Conservation (phyloP, 352 stramenopile genomes). For the Globisporangium rhizosaccharum region DNA sequence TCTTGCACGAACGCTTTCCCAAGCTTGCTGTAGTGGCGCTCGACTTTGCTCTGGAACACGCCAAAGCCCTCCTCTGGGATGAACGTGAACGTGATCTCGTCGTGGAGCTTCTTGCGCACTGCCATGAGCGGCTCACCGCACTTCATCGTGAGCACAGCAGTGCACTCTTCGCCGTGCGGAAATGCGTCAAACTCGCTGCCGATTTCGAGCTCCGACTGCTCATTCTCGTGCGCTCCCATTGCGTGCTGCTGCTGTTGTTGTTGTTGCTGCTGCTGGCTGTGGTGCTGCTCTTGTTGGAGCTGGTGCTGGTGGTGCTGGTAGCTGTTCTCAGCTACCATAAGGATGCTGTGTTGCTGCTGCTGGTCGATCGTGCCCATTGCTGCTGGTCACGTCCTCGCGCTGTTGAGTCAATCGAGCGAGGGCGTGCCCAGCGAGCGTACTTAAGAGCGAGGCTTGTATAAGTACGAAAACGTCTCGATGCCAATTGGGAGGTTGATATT, state of each 20-base stretch:
- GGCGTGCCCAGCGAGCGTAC: no score
- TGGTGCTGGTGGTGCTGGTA: background rate
- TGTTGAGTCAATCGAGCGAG: no score
- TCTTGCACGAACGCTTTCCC: conserved; percentile 57
- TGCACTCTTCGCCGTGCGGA: conserved; percentile 55
- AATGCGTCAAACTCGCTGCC: conserved; percentile 34
- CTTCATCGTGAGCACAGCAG: conserved; percentile 71
- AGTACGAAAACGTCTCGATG: no score
- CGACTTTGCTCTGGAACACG: conserved; percentile 74
- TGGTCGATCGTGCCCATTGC: background rate
- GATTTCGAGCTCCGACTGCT: conserved; percentile 5
- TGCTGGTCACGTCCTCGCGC: background rate
- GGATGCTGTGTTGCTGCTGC: background rate
- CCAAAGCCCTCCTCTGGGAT: conserved; percentile 67
- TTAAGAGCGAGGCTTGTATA: no score
- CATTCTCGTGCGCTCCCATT: background rate
- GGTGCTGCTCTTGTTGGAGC: background rate
- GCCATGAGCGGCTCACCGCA: conserved; percentile 67
- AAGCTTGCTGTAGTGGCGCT: conserved; percentile 65
- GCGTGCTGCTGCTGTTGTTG: background rate
- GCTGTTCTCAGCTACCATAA: background rate
- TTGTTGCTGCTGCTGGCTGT: background rate
- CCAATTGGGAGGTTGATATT: no score
- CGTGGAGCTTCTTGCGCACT: conserved; percentile 75
- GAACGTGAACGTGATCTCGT: conserved; percentile 65